Conservation (phyloP, 1,284 basidiomycete genomes). For the Cryptococcus floricola region DNA sequence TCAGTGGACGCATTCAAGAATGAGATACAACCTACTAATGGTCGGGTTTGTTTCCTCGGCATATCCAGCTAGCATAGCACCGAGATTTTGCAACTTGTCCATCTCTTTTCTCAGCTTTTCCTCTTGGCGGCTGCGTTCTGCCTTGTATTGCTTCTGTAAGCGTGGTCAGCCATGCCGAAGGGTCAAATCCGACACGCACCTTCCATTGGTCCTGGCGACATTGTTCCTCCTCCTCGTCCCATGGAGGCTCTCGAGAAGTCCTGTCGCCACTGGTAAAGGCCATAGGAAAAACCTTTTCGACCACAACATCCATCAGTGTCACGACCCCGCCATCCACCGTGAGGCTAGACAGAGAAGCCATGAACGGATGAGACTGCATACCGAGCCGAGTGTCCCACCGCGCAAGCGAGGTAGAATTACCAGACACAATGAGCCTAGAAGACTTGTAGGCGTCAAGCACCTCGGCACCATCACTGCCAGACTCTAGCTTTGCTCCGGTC, state of each 20-base stretch:
- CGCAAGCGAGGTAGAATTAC: constrained; percentile 80
- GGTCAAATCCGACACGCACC: constrained; percentile 52
- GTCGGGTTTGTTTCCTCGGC: constrained; percentile 11
- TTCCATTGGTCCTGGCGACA: constrained; percentile 63
- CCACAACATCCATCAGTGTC: constrained; percentile 67
- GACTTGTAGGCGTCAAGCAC: constrained; percentile 72
- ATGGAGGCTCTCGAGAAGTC: constrained; percentile 58
- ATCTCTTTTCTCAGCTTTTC: constrained; percentile 32
- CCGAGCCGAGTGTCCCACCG: constrained; percentile 86
- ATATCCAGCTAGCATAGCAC: constrained; percentile 24
- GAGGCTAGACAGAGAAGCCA: constrained; percentile 74
- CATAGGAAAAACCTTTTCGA: constrained; percentile 59
- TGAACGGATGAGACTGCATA: constrained; percentile 58
- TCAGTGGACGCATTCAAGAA: neutral
- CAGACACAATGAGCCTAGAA: constrained; percentile 65
- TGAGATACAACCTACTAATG: constrained; percentile 3
- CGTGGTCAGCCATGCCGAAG: neutral
- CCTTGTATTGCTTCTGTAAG: constrained; percentile 35
- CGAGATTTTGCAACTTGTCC: constrained; percentile 32
- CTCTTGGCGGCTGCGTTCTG: constrained; percentile 30
- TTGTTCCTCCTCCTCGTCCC: constrained; percentile 67
- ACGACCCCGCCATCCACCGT: constrained; percentile 77
- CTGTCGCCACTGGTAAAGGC: constrained; percentile 55
- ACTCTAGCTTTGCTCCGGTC: constrained; percentile 71
- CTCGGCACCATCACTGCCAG: constrained; percentile 72